Percentiles rank a stretch among this genome's conserved stretches.
Conservation (phyloP, 2,329 filamentous ascomycete genomes). For the Alternaria sp. region DNA sequence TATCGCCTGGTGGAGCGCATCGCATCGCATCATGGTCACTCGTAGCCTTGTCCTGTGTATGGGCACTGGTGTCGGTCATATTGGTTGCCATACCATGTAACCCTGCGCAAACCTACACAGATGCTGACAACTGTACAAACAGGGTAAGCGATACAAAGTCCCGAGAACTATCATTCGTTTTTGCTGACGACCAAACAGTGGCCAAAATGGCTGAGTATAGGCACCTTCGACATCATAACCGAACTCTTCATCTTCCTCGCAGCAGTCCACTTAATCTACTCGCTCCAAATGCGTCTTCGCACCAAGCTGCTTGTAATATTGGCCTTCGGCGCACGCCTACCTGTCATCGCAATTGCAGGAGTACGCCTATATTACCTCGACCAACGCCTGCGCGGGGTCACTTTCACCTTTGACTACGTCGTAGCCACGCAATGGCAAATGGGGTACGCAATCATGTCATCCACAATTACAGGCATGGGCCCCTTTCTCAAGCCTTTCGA, state of each 20-base stretch:
- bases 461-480: conserved; percentile 43
- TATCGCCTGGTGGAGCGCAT: conserved; percentile 35
- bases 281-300: conserved; percentile 39
- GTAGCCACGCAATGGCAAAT: conserved; percentile 48
- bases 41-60: conserved; percentile 30
- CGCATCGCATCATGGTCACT: conserved; percentile 30
- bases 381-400: conserved; percentile 22
- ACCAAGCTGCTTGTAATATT: conserved; percentile 39
- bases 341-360: conserved; percentile 37
- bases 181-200: conserved; percentile 26
- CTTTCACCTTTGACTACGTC: conserved; percentile 37
- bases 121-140: conserved; percentile 26
- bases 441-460: conserved; percentile 47
- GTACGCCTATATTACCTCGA: conserved; percentile 40
- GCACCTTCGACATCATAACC: conserved; percentile 38
- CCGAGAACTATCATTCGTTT: background rate
- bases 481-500: conserved; percentile 47
- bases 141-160: conserved; percentile 27
- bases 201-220: conserved; percentile 42
- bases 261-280: conserved; percentile 37
- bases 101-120: conserved; percentile 27
- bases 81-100: conserved; percentile 42
- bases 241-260: conserved; percentile 41
- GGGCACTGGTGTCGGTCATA: conserved; percentile 35
- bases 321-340: conserved; percentile 43